Conservation (phyloP, 768 basidiomycete species). For the Brasilioporus rufonigricans region DNA sequence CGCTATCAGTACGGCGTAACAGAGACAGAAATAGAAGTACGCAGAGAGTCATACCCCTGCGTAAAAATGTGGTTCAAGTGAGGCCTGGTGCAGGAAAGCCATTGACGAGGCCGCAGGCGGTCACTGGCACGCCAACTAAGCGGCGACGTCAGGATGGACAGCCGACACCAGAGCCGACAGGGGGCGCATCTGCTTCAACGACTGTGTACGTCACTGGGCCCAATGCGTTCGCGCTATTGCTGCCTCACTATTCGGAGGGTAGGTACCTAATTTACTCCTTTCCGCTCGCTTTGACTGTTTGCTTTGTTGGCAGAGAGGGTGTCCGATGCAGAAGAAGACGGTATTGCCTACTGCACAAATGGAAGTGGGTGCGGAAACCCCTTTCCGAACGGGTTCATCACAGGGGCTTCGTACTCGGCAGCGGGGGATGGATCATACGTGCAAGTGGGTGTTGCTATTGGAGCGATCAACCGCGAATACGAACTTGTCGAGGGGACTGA, state of each 20-base stretch:
- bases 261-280: not conserved
- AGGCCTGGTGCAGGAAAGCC: not conserved
- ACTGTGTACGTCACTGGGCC: constrained; percentile 35
- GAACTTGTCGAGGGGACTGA: no score
- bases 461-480: no score
- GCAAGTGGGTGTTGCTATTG: constrained; percentile 29
- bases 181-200: constrained; percentile 29
- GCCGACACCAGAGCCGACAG: constrained; percentile 43
- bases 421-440: constrained; percentile 39
- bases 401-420: constrained; percentile 32
- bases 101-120: not conserved
- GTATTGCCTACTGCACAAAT: constrained; percentile 36
- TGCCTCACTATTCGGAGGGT: constrained; percentile 35
- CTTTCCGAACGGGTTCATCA: constrained; percentile 38
- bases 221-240: constrained; percentile 35
- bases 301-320: constrained; percentile 31
- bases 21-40: not conserved
- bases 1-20: not conserved
- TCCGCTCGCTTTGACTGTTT: not conserved
- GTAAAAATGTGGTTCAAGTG: not conserved
- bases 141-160: constrained; percentile 22
- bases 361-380: constrained; percentile 26
- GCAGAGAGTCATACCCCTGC: not conserved
- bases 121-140: constrained; percentile 15
- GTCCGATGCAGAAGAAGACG: constrained; percentile 39